These are phyloP conservation scores for Ceratobasidium sp. DNA, from an alignment of 1,284 basidiomycete genomes.

Conservation along the genomic window DNA sequence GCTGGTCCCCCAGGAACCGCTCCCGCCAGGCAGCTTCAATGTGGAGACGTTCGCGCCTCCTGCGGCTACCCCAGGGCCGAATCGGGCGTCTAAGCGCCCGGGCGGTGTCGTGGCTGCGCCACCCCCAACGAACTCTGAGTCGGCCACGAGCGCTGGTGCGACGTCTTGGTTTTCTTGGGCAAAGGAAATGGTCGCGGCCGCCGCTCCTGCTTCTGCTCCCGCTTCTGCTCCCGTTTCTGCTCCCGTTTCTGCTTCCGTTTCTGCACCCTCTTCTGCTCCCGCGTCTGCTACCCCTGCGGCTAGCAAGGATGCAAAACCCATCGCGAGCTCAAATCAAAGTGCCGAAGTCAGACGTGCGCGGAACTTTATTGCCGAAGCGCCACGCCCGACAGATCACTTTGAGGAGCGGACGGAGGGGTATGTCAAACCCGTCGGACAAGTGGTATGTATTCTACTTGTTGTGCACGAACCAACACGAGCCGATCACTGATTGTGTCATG, in stretches of 20 bases:
- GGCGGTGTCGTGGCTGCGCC: constrained; percentile 32
- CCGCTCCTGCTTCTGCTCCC: neutral
- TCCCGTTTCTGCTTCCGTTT: no score
- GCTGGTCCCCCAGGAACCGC: neutral
- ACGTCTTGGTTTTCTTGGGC: neutral
- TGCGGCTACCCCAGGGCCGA: neutral
- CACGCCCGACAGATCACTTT: constrained; percentile 26
- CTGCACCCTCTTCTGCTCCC: no score
- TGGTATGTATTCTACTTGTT: constrained; percentile 22
- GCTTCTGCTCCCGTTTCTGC: no score
- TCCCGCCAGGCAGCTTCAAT: constrained; percentile 11
- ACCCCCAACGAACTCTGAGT: neutral
- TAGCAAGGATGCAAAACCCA: neutral
- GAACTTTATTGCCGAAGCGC: constrained; percentile 21
- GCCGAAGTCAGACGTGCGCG: neutral
- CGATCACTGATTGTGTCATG: neutral
- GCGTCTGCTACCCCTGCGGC: neutral
- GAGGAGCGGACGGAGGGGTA: constrained; percentile 31
- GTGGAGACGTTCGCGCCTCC: neutral
- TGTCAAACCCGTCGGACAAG: constrained; percentile 11
- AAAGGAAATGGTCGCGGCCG: no score
- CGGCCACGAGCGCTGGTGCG: neutral
- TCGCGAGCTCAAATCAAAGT: neutral
- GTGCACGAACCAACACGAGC: neutral
- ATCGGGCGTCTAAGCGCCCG: neutral